Evolutionary conservation across 2,329 filamentous ascomycete genomes (phyloP), one percentile per base, ranked within the genome.

Genomic region (Trichophyton mentagrophytes): DNA sequence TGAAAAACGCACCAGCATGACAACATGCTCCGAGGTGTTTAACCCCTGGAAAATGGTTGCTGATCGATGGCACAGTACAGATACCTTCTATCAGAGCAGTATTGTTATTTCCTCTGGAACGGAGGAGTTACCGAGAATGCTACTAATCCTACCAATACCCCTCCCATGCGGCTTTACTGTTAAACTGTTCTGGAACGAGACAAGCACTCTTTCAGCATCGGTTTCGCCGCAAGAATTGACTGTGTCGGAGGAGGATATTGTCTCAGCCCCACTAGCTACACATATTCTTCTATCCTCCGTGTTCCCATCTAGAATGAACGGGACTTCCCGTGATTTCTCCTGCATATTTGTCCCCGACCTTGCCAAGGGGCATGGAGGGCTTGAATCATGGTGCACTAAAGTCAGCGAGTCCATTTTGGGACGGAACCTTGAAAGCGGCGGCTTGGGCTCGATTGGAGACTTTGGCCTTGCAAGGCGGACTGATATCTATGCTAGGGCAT

Each of bases 31-130:
- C 6, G 67, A 67, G 13, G 67, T 70, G 57, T 62, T 72, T 5
- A 69, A 74, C 61, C 73, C 75, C 0, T 78, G 76, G 76, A 49
- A 66, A 15, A 63, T 65, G 7, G 59, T 77, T 63, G 68, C 73
- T 30, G 63, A 64, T 40, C 58, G 61, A n/a, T 74, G 72, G 69
- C 53, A 62, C 57, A 57, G 56, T 15, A 44, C 61, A 20, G 33
- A 60, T 9, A 55, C 59, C 2, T 64, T 69, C 3, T 64, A 65
- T 59, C 65, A 65, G 33, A 67, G 60, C 5, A 57, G 60, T 4
- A 61, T 71, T 20, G 61, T 59, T n/a, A 64, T 70, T 51, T 55
- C 53, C 13, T 56, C 62, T 33, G 57, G 59, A 5, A 57, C 65
- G 22, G 36, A 59, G 36, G 5, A 5, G 17, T 55, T 65, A 20